Base-by-base conservation (phyloP, 2,329 filamentous ascomycete species). In the Zymoseptoria passerinii region DNA sequence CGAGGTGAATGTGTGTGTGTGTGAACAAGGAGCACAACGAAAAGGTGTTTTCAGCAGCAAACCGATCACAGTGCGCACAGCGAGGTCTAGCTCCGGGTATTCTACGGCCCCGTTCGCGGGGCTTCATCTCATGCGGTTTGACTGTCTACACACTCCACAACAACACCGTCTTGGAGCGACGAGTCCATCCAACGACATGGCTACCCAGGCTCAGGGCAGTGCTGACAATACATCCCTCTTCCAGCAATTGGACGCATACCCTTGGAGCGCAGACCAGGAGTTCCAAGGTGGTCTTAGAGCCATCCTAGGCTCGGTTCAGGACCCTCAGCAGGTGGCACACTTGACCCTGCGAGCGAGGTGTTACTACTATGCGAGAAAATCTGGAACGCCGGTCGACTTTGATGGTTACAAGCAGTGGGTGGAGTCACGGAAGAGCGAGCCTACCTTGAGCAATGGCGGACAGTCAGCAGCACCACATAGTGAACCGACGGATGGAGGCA, bases 261-360 rank as follows among this genome's bases (percentile, higher is more conserved):
- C 81, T 18, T 90, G 87, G 87, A 78, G 79, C 60, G 80, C 80
- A 61, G 87, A 90, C 72, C 77, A 79, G 54, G 82, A 83, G 63
- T 90, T 89, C 67, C 83, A 88, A 74, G 84, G 81, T 52, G 86
- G 85, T 53, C 79, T 89, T 52, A 76, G 77, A 61, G 83, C 85
- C 59, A 88, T 88, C 63, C 77, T 88, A 52, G 83, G 84, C 61
- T 78, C 74, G 20, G 77, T 80, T 57, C 79, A 80, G 71, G 71
- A 81, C 66, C 73, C 82, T 63, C 73, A 83, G 69, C 73, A 83
- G 74, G 67, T 78, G 56, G 68, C 80, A 67, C 78, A 85, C 63
- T 70, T 89, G 61, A 83, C 83, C 28, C 76, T 85, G 57, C 82
- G 86, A 63, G 86, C 87, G 60, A 84, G 86, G 70, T 84, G 81